phyloP scores from a whole-genome alignment of 495 filamentous ascomycete species.

The Talaromyces nanjingensis region DNA sequence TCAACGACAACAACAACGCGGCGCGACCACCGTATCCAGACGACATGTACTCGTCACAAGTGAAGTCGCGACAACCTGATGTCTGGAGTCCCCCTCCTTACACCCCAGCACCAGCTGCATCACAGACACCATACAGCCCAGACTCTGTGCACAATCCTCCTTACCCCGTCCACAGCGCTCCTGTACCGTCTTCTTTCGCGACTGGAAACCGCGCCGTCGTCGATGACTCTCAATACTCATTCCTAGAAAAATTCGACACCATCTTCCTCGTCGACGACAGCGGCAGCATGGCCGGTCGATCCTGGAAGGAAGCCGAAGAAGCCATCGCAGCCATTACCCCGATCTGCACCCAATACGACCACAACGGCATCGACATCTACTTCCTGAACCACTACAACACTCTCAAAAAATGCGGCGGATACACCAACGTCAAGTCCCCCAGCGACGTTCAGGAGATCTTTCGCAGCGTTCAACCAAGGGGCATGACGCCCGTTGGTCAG shows the following conservation, averaged over 20 bases:
- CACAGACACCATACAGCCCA: slow-evolving; percentile 2
- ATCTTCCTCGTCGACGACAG: slow-evolving; percentile 93
- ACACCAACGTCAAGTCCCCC: slow-evolving; percentile 49
- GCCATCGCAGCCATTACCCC: slow-evolving; percentile 75
- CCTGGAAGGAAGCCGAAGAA: slow-evolving; percentile 68
- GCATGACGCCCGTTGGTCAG: slow-evolving; percentile 68
- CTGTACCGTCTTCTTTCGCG: not conserved
- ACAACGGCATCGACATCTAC: slow-evolving; percentile 88
- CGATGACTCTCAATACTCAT: slow-evolving; percentile 54
- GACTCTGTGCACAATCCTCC: not conserved
- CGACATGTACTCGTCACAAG: not conserved
- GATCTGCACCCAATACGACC: slow-evolving; percentile 76
- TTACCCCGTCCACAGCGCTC: not conserved
- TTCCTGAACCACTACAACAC: slow-evolving; percentile 67
- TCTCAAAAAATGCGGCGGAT: slow-evolving; percentile 27
- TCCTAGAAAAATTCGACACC: slow-evolving; percentile 84
- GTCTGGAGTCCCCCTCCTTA: slow-evolving; percentile 33
- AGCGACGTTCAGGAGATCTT: slow-evolving; percentile 60
- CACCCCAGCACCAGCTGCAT: slow-evolving; percentile 10
- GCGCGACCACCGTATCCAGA: not conserved
- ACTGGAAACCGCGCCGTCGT: not conserved
- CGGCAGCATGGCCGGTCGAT: slow-evolving; percentile 70
- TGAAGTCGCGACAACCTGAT: not conserved
- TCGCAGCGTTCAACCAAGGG: slow-evolving; percentile 50
- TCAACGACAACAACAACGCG: not conserved